Base-by-base conservation (phyloP, 2,329 filamentous ascomycete genomes). In the Cladosporium colombiae region DNA sequence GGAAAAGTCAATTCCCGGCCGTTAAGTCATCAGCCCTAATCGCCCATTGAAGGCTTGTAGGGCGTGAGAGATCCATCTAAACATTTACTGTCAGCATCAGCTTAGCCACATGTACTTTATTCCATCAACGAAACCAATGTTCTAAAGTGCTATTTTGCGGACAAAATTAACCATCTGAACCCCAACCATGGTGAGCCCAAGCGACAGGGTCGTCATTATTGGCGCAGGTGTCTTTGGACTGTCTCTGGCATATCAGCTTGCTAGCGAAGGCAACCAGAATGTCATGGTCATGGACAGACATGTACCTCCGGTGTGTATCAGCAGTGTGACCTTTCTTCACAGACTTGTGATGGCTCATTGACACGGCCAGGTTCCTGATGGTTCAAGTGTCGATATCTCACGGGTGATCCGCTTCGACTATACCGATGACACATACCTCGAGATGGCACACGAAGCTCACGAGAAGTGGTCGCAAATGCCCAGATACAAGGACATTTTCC, bases 161-260 rank as follows among this genome's bases (percentile, higher is more conserved):
- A 16, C 37, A n/a, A n/a, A 2, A 44, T 5, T 2, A 21, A 44
- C 16, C n/a, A 46, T 6, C 5, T 21, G 14, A 21, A 21, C 3
- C n/a, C 7, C 40, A 3, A 21, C 18, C 21, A 55, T n/a, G 27
- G 31, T 55, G 52, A 55, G 27, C 27, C 14, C 55, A 40, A 57
- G 55, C 55, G 69, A 71, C 7, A 68, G 70, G 56, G 70, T 75
- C 35, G 57, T 68, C 29, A 80, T 82, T 55, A 68, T 82, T 16
- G 80, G 80, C 52, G 77, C 77, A 21, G 80, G 80, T n/a, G 80
- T 82, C 55, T 78, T 82, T 31, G 80, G 80, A 40, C 70, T 80
- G 59, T 78, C 76, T n/a, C 79, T 78, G 8, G 79, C 80, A 27
- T 67, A 74, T 5, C 71, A 74, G 46, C 71, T 75, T 10, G 63